Evolutionary conservation across 768 basidiomycete species (phyloP).

Genomic region (Suillus occidentalis): DNA sequence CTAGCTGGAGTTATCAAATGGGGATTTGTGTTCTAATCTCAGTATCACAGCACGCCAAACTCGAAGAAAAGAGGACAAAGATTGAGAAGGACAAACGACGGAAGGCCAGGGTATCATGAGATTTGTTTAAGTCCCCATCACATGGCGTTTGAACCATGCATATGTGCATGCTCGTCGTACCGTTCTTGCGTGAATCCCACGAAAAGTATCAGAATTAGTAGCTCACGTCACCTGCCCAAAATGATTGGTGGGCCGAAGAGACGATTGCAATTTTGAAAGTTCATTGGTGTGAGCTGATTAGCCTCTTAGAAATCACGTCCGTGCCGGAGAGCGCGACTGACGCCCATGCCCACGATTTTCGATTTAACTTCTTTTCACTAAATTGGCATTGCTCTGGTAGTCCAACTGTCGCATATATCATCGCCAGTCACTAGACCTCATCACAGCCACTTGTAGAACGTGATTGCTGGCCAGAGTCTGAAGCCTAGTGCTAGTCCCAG

Average conservation of each 20-base stretch:
- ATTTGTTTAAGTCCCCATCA: neutral
- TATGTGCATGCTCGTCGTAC: neutral
- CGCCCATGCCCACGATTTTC: neutral
- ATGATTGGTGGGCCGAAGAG: neutral
- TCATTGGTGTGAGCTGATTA: neutral
- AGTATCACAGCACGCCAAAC: conserved; percentile 50
- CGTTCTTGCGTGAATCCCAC: neutral
- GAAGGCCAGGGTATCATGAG: conserved; percentile 29
- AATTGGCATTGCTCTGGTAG: conserved; percentile 2
- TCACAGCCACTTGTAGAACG: conserved; percentile 1
- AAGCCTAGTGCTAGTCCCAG: conserved; percentile 1
- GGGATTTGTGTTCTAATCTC: conserved; percentile 8
- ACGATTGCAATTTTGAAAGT: neutral
- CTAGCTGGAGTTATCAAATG: neutral
- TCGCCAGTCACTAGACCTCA: neutral
- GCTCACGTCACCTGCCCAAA: neutral
- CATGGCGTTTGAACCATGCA: neutral
- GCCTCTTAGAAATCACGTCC: conserved; percentile 1
- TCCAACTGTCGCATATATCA: neutral
- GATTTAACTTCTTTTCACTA: neutral
- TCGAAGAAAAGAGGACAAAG: conserved; percentile 58
- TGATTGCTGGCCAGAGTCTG: neutral
- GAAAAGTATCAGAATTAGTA: neutral
- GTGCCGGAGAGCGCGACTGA: neutral
- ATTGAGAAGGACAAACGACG: conserved; percentile 55